Evolutionary conservation across 352 stramenopile genomes (phyloP), one percentile per base, ranked within the genome.

Genomic region (Phytophthora syringae): DNA sequence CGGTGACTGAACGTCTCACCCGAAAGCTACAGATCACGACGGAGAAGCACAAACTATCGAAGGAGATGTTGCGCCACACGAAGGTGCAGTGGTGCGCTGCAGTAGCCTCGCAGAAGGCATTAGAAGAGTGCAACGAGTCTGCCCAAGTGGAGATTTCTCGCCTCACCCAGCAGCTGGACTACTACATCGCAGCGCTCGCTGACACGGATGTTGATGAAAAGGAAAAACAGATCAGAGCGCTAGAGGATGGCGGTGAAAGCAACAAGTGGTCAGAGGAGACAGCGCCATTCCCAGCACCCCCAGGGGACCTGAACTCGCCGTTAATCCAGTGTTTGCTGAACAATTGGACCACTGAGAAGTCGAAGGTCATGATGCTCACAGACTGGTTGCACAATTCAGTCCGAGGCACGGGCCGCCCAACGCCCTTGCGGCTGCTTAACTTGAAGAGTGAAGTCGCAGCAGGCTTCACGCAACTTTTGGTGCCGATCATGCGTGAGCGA

Each of bases 301-400:
- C 82, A 3, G 81, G 80, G 2, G 82, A 91, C 48, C 34, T 91
- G 22, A 86, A 88, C 49, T 91, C 82, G 27, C 82, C 82, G 36
- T 49, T 89, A 4, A 91, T 91, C 54, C 74, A 74, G 49, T 82
- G 79, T 58, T 63, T 91, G 32, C 57, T 91, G 56, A 66, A 87
- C 45, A 72, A 91, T 61, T 91, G 82, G 82, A 89, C 67, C 40
- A 83, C 74, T 12, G 82, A 91, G 65, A 89, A 87, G 52, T 72
- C 65, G 10, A 82, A 88, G 60, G 61, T 79, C 45, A 84, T 82
- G 70, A 59, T 42, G 32, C 63, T 91, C 27, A 82, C 80, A 1
- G 80, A 87, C 55, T 91, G 80, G 80, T 49, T 91, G 42, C 82
- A 91, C 70, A 70, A 83, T 59, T 77, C 77, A 18, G 81, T 89